Conservation (phyloP, 148 eudicot genomes). For the Polygonum aviculare region DNA sequence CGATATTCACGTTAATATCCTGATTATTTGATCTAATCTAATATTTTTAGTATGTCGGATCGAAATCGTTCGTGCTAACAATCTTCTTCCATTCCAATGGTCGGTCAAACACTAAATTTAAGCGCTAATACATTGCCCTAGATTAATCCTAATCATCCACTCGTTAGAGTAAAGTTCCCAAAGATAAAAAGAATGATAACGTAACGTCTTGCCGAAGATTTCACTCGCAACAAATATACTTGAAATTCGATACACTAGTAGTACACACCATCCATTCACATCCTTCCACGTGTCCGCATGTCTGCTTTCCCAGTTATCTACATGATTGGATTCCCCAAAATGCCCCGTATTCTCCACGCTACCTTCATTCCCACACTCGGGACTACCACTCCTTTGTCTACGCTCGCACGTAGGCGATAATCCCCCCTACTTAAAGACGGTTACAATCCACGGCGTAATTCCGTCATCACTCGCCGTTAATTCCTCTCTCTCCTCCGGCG, state of each 20-base stretch:
- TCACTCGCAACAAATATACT: not conserved
- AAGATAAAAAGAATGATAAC: not conserved
- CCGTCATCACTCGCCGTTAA: slow-evolving; percentile 5
- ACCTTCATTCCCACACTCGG: slow-evolving; percentile 1
- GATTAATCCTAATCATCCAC: too few relatives aligned
- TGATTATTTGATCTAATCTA: too few relatives aligned
- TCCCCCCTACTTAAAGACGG: not conserved
- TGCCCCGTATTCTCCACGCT: slow-evolving; percentile 10
- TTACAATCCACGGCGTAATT: not conserved
- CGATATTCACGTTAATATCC: too few relatives aligned
- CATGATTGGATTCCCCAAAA: slow-evolving; percentile 2
- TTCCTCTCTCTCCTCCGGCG: slow-evolving; percentile 11
- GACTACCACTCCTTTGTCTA: not conserved
- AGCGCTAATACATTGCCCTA: not conserved
- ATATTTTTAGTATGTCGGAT: too few relatives aligned
- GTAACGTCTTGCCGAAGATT: slow-evolving; percentile 4
- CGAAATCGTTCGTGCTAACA: too few relatives aligned
- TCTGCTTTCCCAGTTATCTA: not conserved
- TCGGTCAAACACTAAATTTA: not conserved
- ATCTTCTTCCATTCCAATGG: too few relatives aligned
- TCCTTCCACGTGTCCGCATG: slow-evolving; percentile 2
- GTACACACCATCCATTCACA: not conserved
- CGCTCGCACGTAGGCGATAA: not conserved
- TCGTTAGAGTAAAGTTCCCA: not conserved
- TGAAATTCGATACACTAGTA: not conserved